These are phyloP conservation scores for Penstemon barbatus DNA, from an alignment of 257 asterid genomes.

Conservation along the genomic window DNA sequence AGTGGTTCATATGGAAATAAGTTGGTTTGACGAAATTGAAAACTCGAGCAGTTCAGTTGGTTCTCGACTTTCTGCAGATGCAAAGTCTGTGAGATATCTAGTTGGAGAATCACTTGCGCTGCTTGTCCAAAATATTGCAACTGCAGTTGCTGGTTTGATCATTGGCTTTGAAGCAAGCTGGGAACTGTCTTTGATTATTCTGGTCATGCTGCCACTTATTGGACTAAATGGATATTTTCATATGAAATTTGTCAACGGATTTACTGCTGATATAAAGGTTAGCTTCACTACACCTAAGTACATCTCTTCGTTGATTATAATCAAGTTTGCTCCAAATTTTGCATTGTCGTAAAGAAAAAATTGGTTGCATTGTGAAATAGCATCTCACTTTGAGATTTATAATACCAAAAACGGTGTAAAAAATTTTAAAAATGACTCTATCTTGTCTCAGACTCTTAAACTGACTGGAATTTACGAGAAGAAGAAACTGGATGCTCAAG, in stretches of 20 bases:
- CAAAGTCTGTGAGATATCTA: slow-evolving; percentile 46
- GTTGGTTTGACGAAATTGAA: slow-evolving; percentile 61
- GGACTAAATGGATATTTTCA: slow-evolving; percentile 67
- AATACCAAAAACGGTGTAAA: too few relatives aligned
- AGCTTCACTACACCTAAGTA: neutral
- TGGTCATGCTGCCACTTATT: slow-evolving; percentile 55
- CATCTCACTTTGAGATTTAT: too few relatives aligned
- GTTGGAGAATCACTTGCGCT: slow-evolving; percentile 64
- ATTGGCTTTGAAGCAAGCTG: slow-evolving; percentile 61
- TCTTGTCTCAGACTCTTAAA: too few relatives aligned
- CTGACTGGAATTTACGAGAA: too few relatives aligned
- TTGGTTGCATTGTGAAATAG: neutral
- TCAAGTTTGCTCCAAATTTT: neutral
- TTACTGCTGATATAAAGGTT: slow-evolving; percentile 64
- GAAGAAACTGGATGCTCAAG: too few relatives aligned
- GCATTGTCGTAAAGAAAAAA: neutral
- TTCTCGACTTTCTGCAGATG: slow-evolving; percentile 47
- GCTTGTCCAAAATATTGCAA: slow-evolving; percentile 54
- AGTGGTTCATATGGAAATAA: slow-evolving; percentile 58
- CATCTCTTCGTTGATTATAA: neutral
- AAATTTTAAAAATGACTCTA: too few relatives aligned
- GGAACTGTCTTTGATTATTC: slow-evolving; percentile 43
- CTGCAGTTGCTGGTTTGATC: slow-evolving; percentile 48
- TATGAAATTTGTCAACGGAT: slow-evolving; percentile 49
- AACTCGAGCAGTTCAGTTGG: slow-evolving; percentile 45